phyloP scores from a whole-genome alignment of 345 rosid genomes.

The Acer yangbiense region DNA sequence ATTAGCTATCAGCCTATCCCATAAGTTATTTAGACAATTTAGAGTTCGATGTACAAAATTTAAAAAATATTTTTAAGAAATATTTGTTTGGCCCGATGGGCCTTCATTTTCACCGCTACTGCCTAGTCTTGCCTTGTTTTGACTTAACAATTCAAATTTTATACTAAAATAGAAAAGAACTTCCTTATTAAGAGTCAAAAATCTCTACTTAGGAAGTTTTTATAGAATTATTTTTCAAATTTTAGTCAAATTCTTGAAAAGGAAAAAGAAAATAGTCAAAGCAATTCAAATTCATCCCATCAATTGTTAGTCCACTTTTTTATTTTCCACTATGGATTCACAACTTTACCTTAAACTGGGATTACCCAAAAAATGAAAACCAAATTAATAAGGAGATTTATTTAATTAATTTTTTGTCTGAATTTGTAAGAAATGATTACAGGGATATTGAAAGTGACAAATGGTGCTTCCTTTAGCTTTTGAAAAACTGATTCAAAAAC shows the following conservation, averaged over 20 bases:
- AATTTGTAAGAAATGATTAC: constrained; percentile 30
- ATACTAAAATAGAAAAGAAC: too few species aligned
- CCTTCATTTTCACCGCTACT: too few species aligned
- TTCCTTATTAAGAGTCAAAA: too few species aligned
- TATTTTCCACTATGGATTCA: not conserved
- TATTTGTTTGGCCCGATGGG: too few species aligned
- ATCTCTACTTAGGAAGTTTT: too few species aligned
- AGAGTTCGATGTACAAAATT: too few species aligned
- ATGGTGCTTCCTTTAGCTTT: constrained; percentile 29
- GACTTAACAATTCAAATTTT: too few species aligned
- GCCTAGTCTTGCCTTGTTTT: too few species aligned
- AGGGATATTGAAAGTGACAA: constrained; percentile 32
- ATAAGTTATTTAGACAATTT: too few species aligned
- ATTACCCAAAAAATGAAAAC: not conserved
- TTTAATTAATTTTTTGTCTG: not conserved
- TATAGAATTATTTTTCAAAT: not conserved
- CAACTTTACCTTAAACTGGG: not conserved
- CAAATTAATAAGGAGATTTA: not conserved
- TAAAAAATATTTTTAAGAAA: too few species aligned
- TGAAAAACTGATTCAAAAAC: constrained; percentile 23
- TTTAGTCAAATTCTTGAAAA: not conserved
- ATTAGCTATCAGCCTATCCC: too few species aligned
- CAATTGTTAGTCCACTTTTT: not conserved
- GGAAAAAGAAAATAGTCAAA: not conserved
- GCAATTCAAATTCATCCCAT: not conserved